Evolutionary conservation across 202 grass and related monocot species (phyloP), one percentile per base, ranked within the genome.

Genomic region (Brachypodium distachyon): DNA sequence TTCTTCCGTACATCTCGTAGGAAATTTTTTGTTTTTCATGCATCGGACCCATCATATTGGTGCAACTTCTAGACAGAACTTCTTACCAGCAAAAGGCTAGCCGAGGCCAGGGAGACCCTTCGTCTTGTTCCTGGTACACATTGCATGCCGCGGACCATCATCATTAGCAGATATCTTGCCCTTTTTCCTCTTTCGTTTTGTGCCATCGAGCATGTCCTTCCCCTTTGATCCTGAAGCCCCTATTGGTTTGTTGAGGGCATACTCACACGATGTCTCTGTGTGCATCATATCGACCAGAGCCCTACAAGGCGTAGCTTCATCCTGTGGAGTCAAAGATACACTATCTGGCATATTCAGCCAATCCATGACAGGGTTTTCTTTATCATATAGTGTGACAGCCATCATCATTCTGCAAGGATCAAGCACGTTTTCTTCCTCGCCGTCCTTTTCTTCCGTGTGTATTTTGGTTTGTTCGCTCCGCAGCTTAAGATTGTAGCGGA

Each of bases 361-460:
- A 0, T 80, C 65, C 65, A 80, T 70, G 34, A 80, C 34, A 33
- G 77, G 62, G 27, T 79, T 79, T 28, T 17, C n/a, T 69, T 79
- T 28, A 79, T 79, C 26, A 69, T 17, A 79, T 25, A 47, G 77
- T 31, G 26, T 41, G 9, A 36, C 27, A 47, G 57, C 39, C 50
- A 79, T 79, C 63, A 79, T 69, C 38, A 79, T 26, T 9, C 63
- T 36, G 42, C 13, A 79, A 17, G 39, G 64, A 70, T 69, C 62
- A 1, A 57, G 2, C 25, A 67, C 62, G 14, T 42, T 78, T 32
- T 64, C 2, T 42, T 16, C 17, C 8, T 43, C 40, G 10, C 16
- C 28, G 29, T 31, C 4, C 28, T 68, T 68, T 29, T 29, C 65
- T 47, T 47, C 65, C 8, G 0, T 68, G 9, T 78, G 23, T 41